These are phyloP conservation scores for Emericellopsis atlantica DNA, from an alignment of 2,329 filamentous ascomycete genomes.

Conservation along the genomic window DNA sequence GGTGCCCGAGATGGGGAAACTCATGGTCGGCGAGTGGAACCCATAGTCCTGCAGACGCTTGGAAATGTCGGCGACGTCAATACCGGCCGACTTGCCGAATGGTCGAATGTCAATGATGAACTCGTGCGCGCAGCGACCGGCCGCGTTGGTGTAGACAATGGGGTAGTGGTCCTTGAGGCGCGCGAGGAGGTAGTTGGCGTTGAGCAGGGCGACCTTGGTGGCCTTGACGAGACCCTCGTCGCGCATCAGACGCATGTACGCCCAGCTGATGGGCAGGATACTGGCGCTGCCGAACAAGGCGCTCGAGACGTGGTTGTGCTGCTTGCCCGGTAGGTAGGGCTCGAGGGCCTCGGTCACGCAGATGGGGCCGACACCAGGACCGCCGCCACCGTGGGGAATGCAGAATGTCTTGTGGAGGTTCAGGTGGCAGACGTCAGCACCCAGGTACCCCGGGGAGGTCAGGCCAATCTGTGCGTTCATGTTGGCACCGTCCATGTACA, in stretches of 20 bases:
- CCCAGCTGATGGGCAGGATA: slow-evolving; percentile 89
- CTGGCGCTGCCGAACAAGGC: slow-evolving; percentile 80
- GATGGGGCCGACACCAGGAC: slow-evolving; percentile 87
- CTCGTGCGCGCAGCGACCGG: slow-evolving; percentile 86
- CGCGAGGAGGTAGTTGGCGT: slow-evolving; percentile 92
- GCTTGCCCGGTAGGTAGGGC: slow-evolving; percentile 55
- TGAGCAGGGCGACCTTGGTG: slow-evolving; percentile 85
- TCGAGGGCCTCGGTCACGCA: slow-evolving; percentile 75
- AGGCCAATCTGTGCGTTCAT: slow-evolving; percentile 97
- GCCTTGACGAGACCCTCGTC: slow-evolving; percentile 68
- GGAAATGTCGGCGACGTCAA: slow-evolving; percentile 90
- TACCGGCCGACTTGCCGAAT: slow-evolving; percentile 69
- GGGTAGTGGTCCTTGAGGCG: slow-evolving; percentile 76
- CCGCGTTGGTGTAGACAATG: slow-evolving; percentile 85
- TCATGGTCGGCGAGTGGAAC: slow-evolving; percentile 96
- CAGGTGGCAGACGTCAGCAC: slow-evolving; percentile 91
- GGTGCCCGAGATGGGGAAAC: slow-evolving; percentile 87
- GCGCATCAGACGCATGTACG: slow-evolving; percentile 93
- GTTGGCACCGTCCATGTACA: slow-evolving; percentile 98
- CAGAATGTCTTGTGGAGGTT: slow-evolving; percentile 99
- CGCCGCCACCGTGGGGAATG: slow-evolving; percentile 90
- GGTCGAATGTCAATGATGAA: slow-evolving; percentile 86
- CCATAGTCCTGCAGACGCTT: slow-evolving; percentile 96
- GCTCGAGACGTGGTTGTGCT: slow-evolving; percentile 36
- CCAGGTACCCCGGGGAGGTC: slow-evolving; percentile 88